Evolutionary conservation across 805 yeast genomes (phyloP).

Genomic region (Schwanniomyces yamadae): DNA sequence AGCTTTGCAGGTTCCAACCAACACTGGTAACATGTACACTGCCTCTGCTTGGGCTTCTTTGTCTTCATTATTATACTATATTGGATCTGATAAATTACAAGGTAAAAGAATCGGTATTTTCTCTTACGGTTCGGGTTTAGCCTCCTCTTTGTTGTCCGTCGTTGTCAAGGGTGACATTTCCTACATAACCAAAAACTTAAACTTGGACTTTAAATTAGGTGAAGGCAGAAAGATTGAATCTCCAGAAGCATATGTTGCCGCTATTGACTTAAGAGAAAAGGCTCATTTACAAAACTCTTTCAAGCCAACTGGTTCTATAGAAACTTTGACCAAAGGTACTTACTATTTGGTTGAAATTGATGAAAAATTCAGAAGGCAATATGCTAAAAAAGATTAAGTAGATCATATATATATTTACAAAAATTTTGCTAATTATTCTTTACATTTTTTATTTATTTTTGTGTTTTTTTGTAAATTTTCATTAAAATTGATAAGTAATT

Average conservation of each 20-base stretch:
- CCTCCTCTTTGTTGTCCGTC: slow-evolving; percentile 82
- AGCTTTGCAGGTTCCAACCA: slow-evolving; percentile 84
- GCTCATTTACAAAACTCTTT: slow-evolving; percentile 80
- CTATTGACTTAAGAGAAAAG: slow-evolving; percentile 82
- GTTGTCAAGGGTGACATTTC: slow-evolving; percentile 79
- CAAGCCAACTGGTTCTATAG: slow-evolving; percentile 78
- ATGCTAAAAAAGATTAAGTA: slow-evolving; percentile 61
- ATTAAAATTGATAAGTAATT: too few species aligned
- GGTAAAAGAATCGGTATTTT: slow-evolving; percentile 86
- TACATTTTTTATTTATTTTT: too few species aligned
- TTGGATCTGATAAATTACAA: slow-evolving; percentile 71
- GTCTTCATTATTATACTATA: slow-evolving; percentile 74
- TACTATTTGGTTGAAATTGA: slow-evolving; percentile 83
- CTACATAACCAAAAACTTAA: slow-evolving; percentile 59
- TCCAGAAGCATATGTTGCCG: slow-evolving; percentile 80
- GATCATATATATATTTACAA: not conserved
- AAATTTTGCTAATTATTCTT: not conserved
- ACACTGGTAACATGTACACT: slow-evolving; percentile 98
- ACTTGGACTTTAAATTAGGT: slow-evolving; percentile 65
- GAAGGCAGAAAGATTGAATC: slow-evolving; percentile 60
- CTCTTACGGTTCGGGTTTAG: slow-evolving; percentile 98
- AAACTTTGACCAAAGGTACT: slow-evolving; percentile 67
- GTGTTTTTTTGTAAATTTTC: too few species aligned
- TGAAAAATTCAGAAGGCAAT: slow-evolving; percentile 84
- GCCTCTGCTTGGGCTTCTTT: slow-evolving; percentile 89